These are phyloP conservation scores for Saccharata proteae DNA, from an alignment of 2,329 filamentous ascomycete species.

Conservation along the genomic window DNA sequence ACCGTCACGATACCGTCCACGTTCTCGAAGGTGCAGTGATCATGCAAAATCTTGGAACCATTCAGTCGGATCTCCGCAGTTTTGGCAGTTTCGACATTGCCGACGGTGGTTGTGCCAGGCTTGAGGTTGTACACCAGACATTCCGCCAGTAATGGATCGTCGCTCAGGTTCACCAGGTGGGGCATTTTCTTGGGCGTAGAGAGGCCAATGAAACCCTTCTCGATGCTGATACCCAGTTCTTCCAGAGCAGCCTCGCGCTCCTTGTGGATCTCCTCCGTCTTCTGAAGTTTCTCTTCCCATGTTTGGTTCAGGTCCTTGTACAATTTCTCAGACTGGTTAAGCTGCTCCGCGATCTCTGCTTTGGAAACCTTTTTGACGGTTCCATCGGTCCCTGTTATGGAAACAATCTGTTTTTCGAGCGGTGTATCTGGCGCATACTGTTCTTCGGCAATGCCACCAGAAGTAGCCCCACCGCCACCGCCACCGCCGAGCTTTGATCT, in stretches of 20 bases:
- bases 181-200: constrained; percentile 99
- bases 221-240: constrained; percentile 95
- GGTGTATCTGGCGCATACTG: constrained; percentile 88
- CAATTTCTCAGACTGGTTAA: constrained; percentile 92
- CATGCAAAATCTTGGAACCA: constrained; percentile 79
- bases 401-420: constrained; percentile 90
- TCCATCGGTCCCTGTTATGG: constrained; percentile 77
- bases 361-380: constrained; percentile 91
- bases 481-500: constrained; percentile 62
- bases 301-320: constrained; percentile 95
- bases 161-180: constrained; percentile 89
- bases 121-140: constrained; percentile 98
- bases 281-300: constrained; percentile 91
- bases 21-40: constrained; percentile 93
- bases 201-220: constrained; percentile 92
- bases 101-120: constrained; percentile 84
- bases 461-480: constrained; percentile 25
- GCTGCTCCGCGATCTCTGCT: constrained; percentile 92
- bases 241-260: constrained; percentile 90
- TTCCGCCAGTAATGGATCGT: constrained; percentile 73
- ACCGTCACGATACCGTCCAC: constrained; percentile 86
- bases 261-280: constrained; percentile 95
- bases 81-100: constrained; percentile 77
- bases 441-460: constrained; percentile 42
- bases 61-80: constrained; percentile 86